A percentile compares a stretch with the other conserved stretches of the same genome.
Conservation (phyloP, 352 stramenopile species). For the Globisporangium lucens region DNA sequence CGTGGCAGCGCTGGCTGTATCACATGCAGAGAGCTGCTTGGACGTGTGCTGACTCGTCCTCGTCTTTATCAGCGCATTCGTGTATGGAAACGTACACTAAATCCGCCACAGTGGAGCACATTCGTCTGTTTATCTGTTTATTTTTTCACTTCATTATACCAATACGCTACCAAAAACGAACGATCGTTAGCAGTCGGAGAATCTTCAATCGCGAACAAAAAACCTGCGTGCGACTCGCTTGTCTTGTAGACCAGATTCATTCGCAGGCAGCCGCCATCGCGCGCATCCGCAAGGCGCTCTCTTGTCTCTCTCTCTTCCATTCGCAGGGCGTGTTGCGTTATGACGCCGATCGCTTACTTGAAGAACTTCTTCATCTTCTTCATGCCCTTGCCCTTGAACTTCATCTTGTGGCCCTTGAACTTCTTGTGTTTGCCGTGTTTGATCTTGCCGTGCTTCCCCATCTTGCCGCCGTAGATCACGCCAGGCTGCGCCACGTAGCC, state of each 20-base stretch:
- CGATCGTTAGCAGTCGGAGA: neutral
- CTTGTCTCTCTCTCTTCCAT: neutral
- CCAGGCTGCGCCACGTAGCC: slow-evolving; percentile 60
- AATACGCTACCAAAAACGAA: slow-evolving; percentile 1
- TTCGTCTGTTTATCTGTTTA: neutral
- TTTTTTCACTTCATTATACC: neutral
- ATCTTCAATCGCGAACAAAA: too few species aligned
- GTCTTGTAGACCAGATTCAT: neutral
- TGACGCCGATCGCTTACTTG: neutral
- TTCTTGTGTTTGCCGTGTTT: slow-evolving; percentile 56
- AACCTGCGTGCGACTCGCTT: too few species aligned
- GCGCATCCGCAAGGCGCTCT: neutral
- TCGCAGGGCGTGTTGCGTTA: neutral
- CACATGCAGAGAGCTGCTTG: too few species aligned
- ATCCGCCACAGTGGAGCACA: neutral
- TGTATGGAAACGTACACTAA: too few species aligned
- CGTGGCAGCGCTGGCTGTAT: neutral
- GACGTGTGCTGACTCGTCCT: too few species aligned
- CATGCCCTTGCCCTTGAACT: slow-evolving; percentile 4
- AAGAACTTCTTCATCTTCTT: slow-evolving; percentile 9
- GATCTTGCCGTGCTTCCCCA: slow-evolving; percentile 29
- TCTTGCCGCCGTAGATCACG: slow-evolving; percentile 45
- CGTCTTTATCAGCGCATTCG: too few species aligned
- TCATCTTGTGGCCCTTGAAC: slow-evolving; percentile 30
- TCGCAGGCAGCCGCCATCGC: neutral